Base-by-base conservation (phyloP, 225 moss, liverwort and hornwort genomes). In the Polytrichum commune region DNA sequence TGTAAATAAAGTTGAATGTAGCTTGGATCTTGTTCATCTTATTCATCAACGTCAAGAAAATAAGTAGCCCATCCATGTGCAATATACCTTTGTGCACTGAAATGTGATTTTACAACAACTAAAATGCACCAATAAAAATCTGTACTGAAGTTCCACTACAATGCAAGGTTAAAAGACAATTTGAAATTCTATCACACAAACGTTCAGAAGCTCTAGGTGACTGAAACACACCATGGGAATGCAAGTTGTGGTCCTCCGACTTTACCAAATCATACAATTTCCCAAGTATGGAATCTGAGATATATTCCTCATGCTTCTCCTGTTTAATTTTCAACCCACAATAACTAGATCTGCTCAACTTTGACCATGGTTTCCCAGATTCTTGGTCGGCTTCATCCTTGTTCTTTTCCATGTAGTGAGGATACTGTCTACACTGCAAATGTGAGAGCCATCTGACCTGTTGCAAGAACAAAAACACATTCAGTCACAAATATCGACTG, bases 341-440 rank as follows among this genome's bases (percentile, higher is more conserved):
- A 0, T 46, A 10, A 26, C 16, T 35, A 54, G 60, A 20, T 58
- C 24, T 9, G 55, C 22, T 72, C 25, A 72, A n/a, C 22, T 29
- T 60, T 8, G 63, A 26, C 46, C 64, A 64, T 29, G 23, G 35
- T 64, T 78, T 81, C 58, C 27, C 22, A 1, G 69, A 4, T 26
- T 77, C 74, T 4, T 55, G 35, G 23, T 4, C 25, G 6, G 8
- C 54, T 3, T 75, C 70, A 26, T 81, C 81, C 60, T 76, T 81
- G 6, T 81, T 78, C 70, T 84, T 84, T 64, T 84, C 81, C 61
- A 81, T 7, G 67, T 63, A 81, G 70, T 84, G 76, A 4, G 81
- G 81, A 54, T 60, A 81, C 0, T 1, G 0, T 0, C 1, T 63
- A 27, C 53, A 54, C 9, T 53, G 54, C 1, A 81, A 29, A 19